phyloP scores from a whole-genome alignment of 306 rosid genomes.

The Spatholobus suberectus region DNA sequence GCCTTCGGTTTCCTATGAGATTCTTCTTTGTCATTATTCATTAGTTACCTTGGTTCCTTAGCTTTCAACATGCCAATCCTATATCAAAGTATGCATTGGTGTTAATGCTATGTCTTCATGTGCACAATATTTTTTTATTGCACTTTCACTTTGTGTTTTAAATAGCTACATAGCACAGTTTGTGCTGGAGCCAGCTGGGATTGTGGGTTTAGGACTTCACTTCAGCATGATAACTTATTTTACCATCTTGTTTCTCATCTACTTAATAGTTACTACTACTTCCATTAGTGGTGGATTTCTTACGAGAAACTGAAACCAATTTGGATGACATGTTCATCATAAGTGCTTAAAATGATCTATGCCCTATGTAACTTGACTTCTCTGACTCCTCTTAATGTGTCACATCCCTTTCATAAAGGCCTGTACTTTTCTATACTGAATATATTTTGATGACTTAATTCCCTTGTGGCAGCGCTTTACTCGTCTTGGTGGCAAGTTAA shows the following conservation, averaged over 20 bases:
- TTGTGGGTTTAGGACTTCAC: neutral
- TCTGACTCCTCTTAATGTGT: neutral
- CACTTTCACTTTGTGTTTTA: neutral
- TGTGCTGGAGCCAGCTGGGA: neutral
- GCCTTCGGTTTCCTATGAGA: neutral
- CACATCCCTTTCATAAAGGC: neutral
- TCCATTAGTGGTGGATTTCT: conserved; percentile 14
- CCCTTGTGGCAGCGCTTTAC: conserved; percentile 79
- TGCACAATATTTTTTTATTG: neutral
- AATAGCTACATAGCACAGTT: neutral
- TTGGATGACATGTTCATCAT: neutral
- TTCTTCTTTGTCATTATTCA: neutral
- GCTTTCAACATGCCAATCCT: neutral
- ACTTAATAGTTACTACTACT: neutral
- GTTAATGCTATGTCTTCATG: neutral
- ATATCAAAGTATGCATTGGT: neutral
- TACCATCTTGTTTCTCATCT: conserved; percentile 6
- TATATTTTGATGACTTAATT: conserved; percentile 33
- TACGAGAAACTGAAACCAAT: neutral
- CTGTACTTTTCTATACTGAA: neutral
- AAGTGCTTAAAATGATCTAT: neutral
- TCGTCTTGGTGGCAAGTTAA: conserved; percentile 92
- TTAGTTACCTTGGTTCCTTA: neutral
- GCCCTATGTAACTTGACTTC: no score
- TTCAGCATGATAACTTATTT: neutral